Base-by-base conservation (phyloP, 2,329 filamentous ascomycete species). In the Thielaviopsis populi region DNA sequence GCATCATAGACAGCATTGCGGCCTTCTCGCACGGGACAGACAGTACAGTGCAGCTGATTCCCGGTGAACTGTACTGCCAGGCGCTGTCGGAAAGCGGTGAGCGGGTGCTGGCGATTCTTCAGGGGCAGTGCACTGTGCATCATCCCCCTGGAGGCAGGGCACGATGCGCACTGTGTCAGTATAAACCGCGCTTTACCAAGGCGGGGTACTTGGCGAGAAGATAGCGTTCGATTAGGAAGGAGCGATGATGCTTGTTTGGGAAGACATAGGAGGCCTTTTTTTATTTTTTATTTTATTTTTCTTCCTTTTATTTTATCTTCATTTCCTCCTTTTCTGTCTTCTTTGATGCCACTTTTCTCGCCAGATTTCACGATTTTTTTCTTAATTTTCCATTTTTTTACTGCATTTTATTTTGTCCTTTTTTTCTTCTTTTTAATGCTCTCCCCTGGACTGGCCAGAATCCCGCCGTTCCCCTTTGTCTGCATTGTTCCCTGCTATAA, bases 181-280 rank as follows among this genome's bases (percentile, higher is more conserved):
- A 13, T 56, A 37, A 33, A 56, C 17, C 17, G 30, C 53, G 17
- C 17, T 37, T 33, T 56, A 33, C 30, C 24, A 56, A 56, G 53
- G 53, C 53, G 53, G 53, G 53, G 53, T 56, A 56, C 30, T 11
- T 56, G 53, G 53, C 53, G 37, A 33, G 30, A 56, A 56, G 15
- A 54, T 10, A n/a, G 22, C 15, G 50, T 50, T 50, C 13, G 19
- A 50, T 24, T 10, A 56, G 53, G 53, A 56, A 56, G 17, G 30
- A 37, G 53, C 53, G 24, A 19, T 37, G 53, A 56, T 56, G 53
- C 10, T n/a, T 37, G 27, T 22, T 19, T 11, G 27, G n/a, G 7
- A 15, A 33, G 53, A 17, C 53, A 37, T 56, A 17, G n/a, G 53
- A n/a, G 15, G 15, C 19, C n/a, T 33, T 1, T 33, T 30, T 56